Evolutionary conservation across 495 filamentous ascomycete genomes (phyloP).

Genomic region (Talaromyces ruber): DNA sequence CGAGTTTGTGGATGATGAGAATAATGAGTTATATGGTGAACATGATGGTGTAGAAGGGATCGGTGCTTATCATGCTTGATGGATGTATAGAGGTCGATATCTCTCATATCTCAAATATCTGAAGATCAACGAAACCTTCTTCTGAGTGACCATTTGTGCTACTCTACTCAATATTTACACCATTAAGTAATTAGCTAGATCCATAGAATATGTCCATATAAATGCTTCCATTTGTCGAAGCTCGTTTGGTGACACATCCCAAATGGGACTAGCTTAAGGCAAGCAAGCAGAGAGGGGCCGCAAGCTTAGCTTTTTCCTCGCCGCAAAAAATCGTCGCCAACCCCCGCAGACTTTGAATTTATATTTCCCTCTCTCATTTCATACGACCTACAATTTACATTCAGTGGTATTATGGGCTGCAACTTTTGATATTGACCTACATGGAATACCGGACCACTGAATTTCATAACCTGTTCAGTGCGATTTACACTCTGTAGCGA

Average conservation of each 20-base stretch:
- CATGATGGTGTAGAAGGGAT: neutral
- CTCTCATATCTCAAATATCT: neutral
- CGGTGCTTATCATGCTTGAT: constrained; percentile 4
- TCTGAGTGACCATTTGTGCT: no score
- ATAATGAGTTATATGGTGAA: neutral
- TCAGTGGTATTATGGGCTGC: neutral
- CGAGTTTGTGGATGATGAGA: constrained; percentile 54
- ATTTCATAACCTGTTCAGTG: no score
- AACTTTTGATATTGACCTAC: neutral
- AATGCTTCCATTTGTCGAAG: neutral
- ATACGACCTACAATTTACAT: neutral
- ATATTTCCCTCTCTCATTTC: neutral
- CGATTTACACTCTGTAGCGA: neutral
- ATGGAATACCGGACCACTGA: no score
- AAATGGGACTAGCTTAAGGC: neutral
- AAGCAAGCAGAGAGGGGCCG: neutral
- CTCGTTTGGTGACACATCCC: neutral
- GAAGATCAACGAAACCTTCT: neutral
- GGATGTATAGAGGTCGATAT: neutral
- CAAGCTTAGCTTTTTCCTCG: constrained; percentile 5
- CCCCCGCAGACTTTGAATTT: constrained; percentile 3
- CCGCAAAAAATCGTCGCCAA: constrained; percentile 9
- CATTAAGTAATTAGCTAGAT: no score
- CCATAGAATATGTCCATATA: neutral
- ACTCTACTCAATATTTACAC: no score